These are phyloP conservation scores for Capsicum chinense DNA, from an alignment of 257 asterid genomes.

Conservation along the genomic window DNA sequence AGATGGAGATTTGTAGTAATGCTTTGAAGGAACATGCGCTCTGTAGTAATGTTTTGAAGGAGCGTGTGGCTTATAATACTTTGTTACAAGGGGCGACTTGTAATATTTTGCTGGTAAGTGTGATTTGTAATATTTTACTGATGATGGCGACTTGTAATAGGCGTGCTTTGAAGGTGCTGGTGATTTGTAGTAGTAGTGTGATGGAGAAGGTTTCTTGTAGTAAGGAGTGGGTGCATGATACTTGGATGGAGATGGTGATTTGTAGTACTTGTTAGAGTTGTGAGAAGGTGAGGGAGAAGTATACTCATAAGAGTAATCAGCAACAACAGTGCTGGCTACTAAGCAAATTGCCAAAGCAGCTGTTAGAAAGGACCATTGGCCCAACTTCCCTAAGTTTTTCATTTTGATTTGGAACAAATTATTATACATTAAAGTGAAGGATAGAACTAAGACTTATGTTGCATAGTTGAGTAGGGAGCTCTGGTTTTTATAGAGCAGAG, in stretches of 20 bases:
- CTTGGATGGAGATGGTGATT: slow-evolving; percentile 9
- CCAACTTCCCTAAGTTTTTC: background rate
- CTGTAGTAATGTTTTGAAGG: background rate
- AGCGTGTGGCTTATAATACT: background rate
- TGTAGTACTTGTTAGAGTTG: background rate
- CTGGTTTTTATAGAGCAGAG: background rate
- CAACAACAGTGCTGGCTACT: background rate
- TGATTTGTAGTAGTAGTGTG: background rate
- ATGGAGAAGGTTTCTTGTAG: slow-evolving; percentile 1
- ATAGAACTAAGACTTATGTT: background rate
- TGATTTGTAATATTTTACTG: background rate
- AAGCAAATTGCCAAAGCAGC: slow-evolving; percentile 7
- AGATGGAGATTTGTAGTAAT: background rate
- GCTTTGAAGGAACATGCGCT: background rate
- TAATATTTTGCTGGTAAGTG: background rate
- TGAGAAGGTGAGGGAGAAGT: background rate
- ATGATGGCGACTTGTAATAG: background rate
- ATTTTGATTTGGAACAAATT: background rate
- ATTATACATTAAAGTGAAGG: background rate
- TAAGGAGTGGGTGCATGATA: background rate
- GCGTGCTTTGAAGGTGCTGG: background rate
- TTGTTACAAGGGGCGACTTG: background rate
- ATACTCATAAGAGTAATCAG: background rate
- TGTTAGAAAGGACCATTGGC: background rate
- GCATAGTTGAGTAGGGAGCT: background rate